These are phyloP conservation scores for Scutellaria barbata DNA, from an alignment of 257 asterid genomes.

Conservation along the genomic window DNA sequence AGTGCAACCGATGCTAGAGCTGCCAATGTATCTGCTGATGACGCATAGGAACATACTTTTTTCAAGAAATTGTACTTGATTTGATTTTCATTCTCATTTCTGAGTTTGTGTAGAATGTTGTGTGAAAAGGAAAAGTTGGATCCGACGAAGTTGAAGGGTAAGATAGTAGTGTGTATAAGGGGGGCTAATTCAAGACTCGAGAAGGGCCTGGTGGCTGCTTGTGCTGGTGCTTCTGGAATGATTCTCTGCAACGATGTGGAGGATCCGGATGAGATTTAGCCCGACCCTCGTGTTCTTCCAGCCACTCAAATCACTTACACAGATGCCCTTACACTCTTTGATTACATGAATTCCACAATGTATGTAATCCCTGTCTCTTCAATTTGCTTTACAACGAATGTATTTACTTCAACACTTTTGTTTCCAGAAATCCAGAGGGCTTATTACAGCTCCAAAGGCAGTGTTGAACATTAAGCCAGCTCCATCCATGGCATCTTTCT, in stretches of 20 bases:
- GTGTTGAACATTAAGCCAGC: slow-evolving; percentile 44
- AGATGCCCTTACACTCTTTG: slow-evolving; percentile 46
- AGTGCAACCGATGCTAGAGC: slow-evolving; percentile 42
- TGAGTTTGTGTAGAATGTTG: slow-evolving; percentile 41
- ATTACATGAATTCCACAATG: slow-evolving; percentile 52
- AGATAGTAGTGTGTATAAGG: slow-evolving; percentile 61
- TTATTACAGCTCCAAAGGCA: slow-evolving; percentile 45
- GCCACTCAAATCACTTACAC: slow-evolving; percentile 54
- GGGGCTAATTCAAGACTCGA: slow-evolving; percentile 43
- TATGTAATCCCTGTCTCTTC: background rate
- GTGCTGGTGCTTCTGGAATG: slow-evolving; percentile 74
- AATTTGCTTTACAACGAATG: too few species aligned
- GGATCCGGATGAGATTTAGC: slow-evolving; percentile 30
- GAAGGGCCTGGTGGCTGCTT: slow-evolving; percentile 47
- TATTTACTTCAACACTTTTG: background rate
- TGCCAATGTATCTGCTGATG: slow-evolving; percentile 34
- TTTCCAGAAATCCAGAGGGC: slow-evolving; percentile 53
- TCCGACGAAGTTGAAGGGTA: slow-evolving; percentile 52
- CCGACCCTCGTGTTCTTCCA: slow-evolving; percentile 59
- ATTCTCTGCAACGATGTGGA: slow-evolving; percentile 48
- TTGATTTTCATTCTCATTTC: background rate
- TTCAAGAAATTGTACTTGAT: background rate
- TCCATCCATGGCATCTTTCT: slow-evolving; percentile 68
- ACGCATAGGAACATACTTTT: slow-evolving; percentile 47
- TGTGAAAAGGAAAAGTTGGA: slow-evolving; percentile 53